Conservation (phyloP, 106 monocot species). For the Triglochin maritima region DNA sequence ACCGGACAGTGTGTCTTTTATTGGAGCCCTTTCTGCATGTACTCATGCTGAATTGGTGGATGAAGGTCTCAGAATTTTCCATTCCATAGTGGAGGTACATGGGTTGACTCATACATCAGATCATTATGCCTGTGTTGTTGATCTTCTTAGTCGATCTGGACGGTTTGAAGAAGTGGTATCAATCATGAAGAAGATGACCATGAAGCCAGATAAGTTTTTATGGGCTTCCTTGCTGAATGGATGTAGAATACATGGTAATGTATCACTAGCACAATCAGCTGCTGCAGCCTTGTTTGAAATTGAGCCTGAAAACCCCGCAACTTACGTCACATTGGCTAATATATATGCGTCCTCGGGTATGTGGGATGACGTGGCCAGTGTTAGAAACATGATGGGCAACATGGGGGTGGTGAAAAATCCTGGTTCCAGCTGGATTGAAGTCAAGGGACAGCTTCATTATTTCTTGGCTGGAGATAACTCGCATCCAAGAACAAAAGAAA, state of each 20-base stretch:
- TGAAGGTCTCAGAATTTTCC: constrained; percentile 39
- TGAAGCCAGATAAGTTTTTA: constrained; percentile 50
- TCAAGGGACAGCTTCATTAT: constrained; percentile 27
- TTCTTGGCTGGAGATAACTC: constrained; percentile 42
- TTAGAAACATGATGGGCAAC: constrained; percentile 35
- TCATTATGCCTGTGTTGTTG: constrained; percentile 67
- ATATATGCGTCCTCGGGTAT: constrained; percentile 40
- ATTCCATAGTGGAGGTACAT: constrained; percentile 37
- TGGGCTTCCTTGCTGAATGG: constrained; percentile 69
- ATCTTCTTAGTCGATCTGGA: constrained; percentile 57
- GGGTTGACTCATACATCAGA: constrained; percentile 29
- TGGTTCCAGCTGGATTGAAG: constrained; percentile 59
- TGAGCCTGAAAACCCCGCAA: constrained; percentile 63
- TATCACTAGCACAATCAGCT: constrained; percentile 32
- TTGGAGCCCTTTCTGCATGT: constrained; percentile 58
- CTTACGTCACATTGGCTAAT: constrained; percentile 63
- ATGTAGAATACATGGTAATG: constrained; percentile 33
- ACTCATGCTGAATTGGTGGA: constrained; percentile 52
- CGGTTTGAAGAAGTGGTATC: constrained; percentile 38
- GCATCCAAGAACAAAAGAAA: constrained; percentile 31
- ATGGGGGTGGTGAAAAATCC: constrained; percentile 33
- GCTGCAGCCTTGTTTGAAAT: constrained; percentile 50
- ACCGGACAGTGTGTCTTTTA: constrained; percentile 50
- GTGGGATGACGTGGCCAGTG: constrained; percentile 38
- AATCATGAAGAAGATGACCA: constrained; percentile 36